Conservation (phyloP, 257 asterid species). For the Forsythia viridissima region DNA sequence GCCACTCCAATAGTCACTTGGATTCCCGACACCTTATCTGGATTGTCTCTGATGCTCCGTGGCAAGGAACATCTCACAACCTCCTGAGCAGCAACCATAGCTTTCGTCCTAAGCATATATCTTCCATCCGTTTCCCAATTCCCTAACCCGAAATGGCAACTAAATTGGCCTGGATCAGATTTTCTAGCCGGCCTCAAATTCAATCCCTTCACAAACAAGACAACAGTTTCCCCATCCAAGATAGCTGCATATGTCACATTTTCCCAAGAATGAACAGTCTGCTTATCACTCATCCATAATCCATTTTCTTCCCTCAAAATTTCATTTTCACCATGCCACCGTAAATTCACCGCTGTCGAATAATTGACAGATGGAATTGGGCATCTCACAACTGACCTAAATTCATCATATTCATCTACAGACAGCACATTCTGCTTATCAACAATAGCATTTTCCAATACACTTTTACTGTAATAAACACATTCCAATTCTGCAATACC, state of each 20-base stretch:
- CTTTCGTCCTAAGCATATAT: constrained; percentile 49
- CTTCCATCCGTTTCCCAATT: constrained; percentile 28
- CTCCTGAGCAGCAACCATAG: constrained; percentile 89
- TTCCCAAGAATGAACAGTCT: constrained; percentile 60
- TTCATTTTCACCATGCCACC: constrained; percentile 32
- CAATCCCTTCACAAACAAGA: constrained; percentile 91
- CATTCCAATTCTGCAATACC: constrained; percentile 50
- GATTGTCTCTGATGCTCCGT: constrained; percentile 37
- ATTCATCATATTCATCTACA: constrained; percentile 67
- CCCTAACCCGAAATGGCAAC: constrained; percentile 76
- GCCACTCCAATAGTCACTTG: constrained; percentile 62
- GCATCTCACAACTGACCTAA: constrained; percentile 67
- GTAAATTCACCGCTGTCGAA: constrained; percentile 50
- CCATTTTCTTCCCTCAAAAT: constrained; percentile 15
- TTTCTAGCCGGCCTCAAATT: constrained; percentile 67
- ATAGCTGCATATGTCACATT: constrained; percentile 68
- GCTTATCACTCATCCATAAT: constrained; percentile 28
- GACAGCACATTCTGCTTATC: constrained; percentile 50
- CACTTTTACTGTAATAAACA: constrained; percentile 18
- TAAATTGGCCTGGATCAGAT: constrained; percentile 66
- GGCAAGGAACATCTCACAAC: constrained; percentile 84
- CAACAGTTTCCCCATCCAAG: constrained; percentile 61
- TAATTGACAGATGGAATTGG: constrained; percentile 63
- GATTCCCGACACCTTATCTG: constrained; percentile 49
- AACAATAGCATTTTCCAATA: constrained; percentile 19